Evolutionary conservation across 2,329 filamentous ascomycete species (phyloP).

Genomic region (Cercospora berteroae): DNA sequence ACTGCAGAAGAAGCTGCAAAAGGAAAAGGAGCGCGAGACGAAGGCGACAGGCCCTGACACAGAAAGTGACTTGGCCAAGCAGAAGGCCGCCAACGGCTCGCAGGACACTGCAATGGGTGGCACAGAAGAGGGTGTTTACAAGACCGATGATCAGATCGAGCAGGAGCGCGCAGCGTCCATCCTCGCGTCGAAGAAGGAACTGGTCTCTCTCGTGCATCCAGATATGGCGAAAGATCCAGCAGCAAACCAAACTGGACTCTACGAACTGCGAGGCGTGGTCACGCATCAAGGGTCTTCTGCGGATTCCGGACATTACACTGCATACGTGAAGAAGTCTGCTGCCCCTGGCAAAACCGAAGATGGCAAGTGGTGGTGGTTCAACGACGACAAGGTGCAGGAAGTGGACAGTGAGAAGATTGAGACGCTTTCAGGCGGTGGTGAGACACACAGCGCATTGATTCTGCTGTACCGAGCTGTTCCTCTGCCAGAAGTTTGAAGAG

Average conservation of each 20-base stretch:
- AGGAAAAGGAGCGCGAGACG: constrained; percentile 51
- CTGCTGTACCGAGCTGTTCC: constrained; percentile 74
- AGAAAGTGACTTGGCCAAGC: constrained; percentile 50
- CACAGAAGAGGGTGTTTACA: constrained; percentile 73
- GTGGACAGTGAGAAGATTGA: constrained; percentile 90
- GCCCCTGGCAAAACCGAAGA: constrained; percentile 80
- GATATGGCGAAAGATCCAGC: constrained; percentile 73
- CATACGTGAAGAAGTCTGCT: constrained; percentile 94
- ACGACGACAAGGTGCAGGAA: constrained; percentile 94
- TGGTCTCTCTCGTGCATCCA: constrained; percentile 73
- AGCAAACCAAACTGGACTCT: constrained; percentile 89
- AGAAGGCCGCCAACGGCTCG: constrained; percentile 46
- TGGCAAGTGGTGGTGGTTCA: constrained; percentile 99
- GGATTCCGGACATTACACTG: constrained; percentile 96
- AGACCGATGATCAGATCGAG: constrained; percentile 91
- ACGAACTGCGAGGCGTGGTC: constrained; percentile 89
- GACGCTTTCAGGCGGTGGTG: constrained; percentile 76
- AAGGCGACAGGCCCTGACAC: constrained; percentile 35
- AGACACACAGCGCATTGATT: constrained; percentile 79
- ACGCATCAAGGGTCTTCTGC: constrained; percentile 96
- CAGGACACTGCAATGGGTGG: constrained; percentile 73
- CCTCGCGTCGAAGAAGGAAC: constrained; percentile 79
- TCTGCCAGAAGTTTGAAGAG: constrained; percentile 49
- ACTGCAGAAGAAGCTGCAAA: constrained; percentile 85
- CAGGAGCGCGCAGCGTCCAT: constrained; percentile 76